Evolutionary conservation across 1,284 basidiomycete species (phyloP), one percentile per base, ranked within the genome.

Genomic region (Somion occarium): DNA sequence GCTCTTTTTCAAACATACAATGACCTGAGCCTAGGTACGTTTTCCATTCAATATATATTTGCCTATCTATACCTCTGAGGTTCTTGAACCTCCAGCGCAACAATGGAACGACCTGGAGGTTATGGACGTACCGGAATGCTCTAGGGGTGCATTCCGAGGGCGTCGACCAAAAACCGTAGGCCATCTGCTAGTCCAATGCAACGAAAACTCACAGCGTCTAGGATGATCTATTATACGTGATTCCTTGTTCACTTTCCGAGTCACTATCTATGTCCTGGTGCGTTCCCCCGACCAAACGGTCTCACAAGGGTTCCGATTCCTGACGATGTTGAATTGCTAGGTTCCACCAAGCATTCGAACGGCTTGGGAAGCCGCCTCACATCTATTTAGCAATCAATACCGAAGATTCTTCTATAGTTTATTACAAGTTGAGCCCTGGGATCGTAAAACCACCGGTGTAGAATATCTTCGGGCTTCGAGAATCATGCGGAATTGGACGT

Each of bases 391-490:
- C 83, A 1, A 84, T 91, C 52, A 82, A 80, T 27, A 77, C 83
- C 0, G 81, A 87, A 49, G 88, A 91, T 59, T 83, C 87, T 3
- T 90, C 88, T 1, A 82, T 86, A 45, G 88, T 91, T 43, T 91
- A 91, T 65, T 91, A 91, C 66, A 88, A 87, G 58, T 73, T 91
- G 52, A 86, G 82, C 55, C 72, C 73, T 39, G 88, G 87, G 50
- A 85, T 91, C 19, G 77, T 82, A 52, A 91, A 90, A 59, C 88
- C 88, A 13, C 72, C 78, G 19, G 67, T 85, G 46, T 88, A 51
- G 56, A 39, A 46, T 34, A 15, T 34, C 15, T 34, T 7, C 15
- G 30, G 15, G 15, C 30, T 34, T 34, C 15, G 7, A 7, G 7
- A 34, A 15, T 34, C 15, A 34, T 34, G 15, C 30, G 30, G 30